Conservation (phyloP, 148 eudicot genomes). For the Arctostaphylos glauca region DNA sequence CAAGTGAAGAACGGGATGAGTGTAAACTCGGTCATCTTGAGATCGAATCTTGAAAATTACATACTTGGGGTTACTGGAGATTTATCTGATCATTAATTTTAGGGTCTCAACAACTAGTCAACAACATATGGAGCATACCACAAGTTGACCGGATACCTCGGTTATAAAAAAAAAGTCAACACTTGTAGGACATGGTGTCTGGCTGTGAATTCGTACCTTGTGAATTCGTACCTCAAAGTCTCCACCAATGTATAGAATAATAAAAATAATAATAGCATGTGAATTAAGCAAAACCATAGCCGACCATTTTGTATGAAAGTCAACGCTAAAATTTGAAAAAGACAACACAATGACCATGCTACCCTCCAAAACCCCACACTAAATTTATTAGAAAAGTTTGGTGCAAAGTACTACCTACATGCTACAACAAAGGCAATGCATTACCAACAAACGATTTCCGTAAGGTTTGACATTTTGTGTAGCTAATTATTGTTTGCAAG, state of each 20-base stretch:
- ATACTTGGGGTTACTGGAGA: no score
- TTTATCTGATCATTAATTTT: no score
- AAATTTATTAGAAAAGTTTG: neutral
- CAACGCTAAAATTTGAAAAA: constrained; percentile 2
- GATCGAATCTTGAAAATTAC: no score
- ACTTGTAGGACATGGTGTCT: constrained; percentile 11
- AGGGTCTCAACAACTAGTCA: no score
- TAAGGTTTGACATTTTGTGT: neutral
- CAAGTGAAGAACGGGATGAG: no score
- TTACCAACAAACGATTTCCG: neutral
- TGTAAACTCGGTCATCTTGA: no score
- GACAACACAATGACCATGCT: constrained; percentile 8
- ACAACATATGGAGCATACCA: no score
- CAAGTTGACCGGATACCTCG: no score
- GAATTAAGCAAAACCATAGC: neutral
- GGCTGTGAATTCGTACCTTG: neutral
- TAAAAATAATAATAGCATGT: neutral
- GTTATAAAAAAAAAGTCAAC: neutral
- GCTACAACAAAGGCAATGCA: neutral
- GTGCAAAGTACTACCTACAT: neutral
- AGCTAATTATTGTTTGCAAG: neutral
- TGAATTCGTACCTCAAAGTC: neutral
- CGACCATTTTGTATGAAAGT: neutral
- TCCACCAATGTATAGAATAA: neutral
- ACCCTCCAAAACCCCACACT: neutral